A percentile compares a stretch with the other conserved stretches of the same genome.
These are phyloP conservation scores for Syncephalastrum monosporum DNA, from an alignment of 371 early-diverging fungal genomes.

Conservation along the genomic window DNA sequence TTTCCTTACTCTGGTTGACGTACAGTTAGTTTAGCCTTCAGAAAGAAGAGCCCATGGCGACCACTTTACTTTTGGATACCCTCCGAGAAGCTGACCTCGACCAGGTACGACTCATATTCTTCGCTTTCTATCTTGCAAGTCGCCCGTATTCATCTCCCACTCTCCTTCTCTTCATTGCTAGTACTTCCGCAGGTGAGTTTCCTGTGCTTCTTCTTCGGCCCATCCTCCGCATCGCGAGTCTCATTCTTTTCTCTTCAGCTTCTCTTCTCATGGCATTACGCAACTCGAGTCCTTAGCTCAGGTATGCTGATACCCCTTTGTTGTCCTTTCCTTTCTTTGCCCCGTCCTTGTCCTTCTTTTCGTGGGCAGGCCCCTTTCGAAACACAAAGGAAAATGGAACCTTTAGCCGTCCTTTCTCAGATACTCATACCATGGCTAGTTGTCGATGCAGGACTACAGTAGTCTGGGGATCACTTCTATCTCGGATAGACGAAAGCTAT, in stretches of 20 bases:
- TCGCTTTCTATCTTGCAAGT: background rate
- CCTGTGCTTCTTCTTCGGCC: background rate
- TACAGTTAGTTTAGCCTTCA: background rate
- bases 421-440: constrained; percentile 26
- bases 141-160: background rate
- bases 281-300: constrained; percentile 58
- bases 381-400: background rate
- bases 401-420: too few species aligned
- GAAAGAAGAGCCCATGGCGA: constrained; percentile 8
- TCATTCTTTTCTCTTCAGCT: constrained; percentile 28
- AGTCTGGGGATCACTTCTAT: constrained; percentile 74
- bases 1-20: background rate
- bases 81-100: constrained; percentile 24
- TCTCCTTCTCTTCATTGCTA: background rate
- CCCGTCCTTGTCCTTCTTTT: background rate
- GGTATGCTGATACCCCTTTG: constrained; percentile 26
- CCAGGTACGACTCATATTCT: constrained; percentile 13
- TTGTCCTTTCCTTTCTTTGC: background rate
- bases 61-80: constrained; percentile 23
- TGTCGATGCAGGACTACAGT: constrained; percentile 84
- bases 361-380: background rate
- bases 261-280: constrained; percentile 63
- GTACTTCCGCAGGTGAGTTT: constrained; percentile 14
- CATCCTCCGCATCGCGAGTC: background rate
- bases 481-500: constrained; percentile 76